Evolutionary conservation across 1,284 basidiomycete genomes (phyloP), one percentile per base, ranked within the genome.

Genomic region (Cryptococcus wingfieldii): DNA sequence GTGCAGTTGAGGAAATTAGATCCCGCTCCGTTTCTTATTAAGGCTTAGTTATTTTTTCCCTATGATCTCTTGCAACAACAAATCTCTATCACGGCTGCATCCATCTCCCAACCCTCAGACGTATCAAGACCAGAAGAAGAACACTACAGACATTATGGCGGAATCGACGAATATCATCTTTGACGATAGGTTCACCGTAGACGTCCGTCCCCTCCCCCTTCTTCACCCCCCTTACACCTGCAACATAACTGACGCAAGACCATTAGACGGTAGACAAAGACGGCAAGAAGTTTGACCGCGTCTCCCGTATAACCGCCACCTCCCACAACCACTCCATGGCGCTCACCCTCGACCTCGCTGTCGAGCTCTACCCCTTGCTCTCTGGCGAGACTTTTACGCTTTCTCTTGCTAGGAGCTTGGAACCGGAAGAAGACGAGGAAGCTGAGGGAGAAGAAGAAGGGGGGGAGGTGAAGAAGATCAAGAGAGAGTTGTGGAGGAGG

Each of bases 251-350:
- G 38, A 46, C 34, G n/a, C 3, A 5, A 14, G 50, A 9, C 7
- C 5, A 14, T 14, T 25, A 62, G 60, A 59, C 51, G 28, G 89
- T 95, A 50, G 89, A 96, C 80, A 86, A 86, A 72, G 91, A 95
- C 72, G 95, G 96, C 53, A 96, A 90, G 80, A 97, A 95, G 77
- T 97, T 96, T 67, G 94, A 97, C 77, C 81, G 94, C 86, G 92
- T 96, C 34, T 94, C 91, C 37, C 86, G 92, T 44, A 81, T 96
- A 53, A 85, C 86, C 69, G 90, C 86, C 43, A 83, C 84, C 62
- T 91, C 89, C 14, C 85, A 88, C 78, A 91, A 90, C 77, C 87
- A 89, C 67, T 85, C 87, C 67, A 94, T 96, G 89, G 83, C 87
- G 63, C 79, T 96, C 63, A 89, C 89, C 27, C 81, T 96, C 54